These are phyloP conservation scores for Penicillium steckii DNA, from an alignment of 495 filamentous ascomycete species.

Conservation along the genomic window DNA sequence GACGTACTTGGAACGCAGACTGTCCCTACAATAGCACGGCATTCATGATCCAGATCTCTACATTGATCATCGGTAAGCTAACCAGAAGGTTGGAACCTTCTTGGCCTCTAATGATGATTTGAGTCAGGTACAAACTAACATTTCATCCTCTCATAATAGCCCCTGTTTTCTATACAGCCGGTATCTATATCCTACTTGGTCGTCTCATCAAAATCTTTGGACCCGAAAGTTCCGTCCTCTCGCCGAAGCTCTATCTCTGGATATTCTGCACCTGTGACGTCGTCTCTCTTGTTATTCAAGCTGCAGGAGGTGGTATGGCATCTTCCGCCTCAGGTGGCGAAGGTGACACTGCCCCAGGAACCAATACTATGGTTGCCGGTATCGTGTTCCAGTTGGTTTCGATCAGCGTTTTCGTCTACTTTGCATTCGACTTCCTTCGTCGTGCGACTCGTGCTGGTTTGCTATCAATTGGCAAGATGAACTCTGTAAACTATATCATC, in stretches of 20 bases:
- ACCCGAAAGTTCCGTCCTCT: constrained; percentile 42
- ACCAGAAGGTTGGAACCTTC: too few species aligned
- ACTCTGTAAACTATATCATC: constrained; percentile 22
- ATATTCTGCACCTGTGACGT: constrained; percentile 57
- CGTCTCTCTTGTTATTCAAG: constrained; percentile 55
- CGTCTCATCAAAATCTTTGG: constrained; percentile 53
- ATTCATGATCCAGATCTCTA: constrained; percentile 25
- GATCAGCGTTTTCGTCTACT: constrained; percentile 49
- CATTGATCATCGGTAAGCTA: constrained; percentile 52
- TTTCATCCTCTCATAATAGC: constrained; percentile 19
- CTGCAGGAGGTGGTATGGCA: constrained; percentile 53
- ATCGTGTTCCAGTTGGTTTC: constrained; percentile 56
- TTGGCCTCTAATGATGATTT: too few species aligned
- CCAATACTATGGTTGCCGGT: constrained; percentile 57
- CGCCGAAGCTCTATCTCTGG: constrained; percentile 47
- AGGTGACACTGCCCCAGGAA: constrained; percentile 48
- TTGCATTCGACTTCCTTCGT: constrained; percentile 42
- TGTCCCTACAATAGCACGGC: constrained; percentile 50
- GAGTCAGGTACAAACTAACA: constrained; percentile 4
- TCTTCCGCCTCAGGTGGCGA: constrained; percentile 33
- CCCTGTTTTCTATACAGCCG: constrained; percentile 59
- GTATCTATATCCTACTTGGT: constrained; percentile 57
- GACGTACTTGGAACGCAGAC: constrained; percentile 47
- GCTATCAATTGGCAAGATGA: constrained; percentile 13
- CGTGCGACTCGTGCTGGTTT: constrained; percentile 25